phyloP scores from a whole-genome alignment of 176 grass and related monocot genomes.

The Stipa capillata region DNA sequence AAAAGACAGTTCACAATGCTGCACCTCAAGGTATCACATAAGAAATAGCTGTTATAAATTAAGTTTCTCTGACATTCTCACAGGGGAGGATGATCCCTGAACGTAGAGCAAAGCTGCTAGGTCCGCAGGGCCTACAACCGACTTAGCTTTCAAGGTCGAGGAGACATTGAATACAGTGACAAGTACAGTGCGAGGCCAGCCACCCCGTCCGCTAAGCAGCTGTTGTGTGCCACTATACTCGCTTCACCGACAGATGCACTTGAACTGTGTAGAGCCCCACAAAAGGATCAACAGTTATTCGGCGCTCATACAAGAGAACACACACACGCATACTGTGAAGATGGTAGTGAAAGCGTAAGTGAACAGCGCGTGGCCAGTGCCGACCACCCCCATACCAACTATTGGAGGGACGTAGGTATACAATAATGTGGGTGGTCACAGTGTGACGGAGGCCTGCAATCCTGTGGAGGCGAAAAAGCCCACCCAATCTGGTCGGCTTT shows the following conservation, averaged over 20 bases:
- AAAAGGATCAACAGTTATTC: conserved; percentile 81
- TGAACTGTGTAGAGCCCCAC: conserved; percentile 38
- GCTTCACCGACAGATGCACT: conserved; percentile 74
- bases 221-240: conserved; percentile 69
- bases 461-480: conserved; percentile 46
- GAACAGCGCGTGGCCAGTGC: too few species aligned
- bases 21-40: too few species aligned
- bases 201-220: conserved; percentile 47
- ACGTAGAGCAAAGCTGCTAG: conserved; percentile 34
- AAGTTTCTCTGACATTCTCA: conserved; percentile 18
- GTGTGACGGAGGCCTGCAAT: too few species aligned
- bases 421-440: too few species aligned
- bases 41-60: not conserved
- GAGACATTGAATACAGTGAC: conserved; percentile 50
- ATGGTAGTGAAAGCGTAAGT: conserved; percentile 53
- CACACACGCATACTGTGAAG: conserved; percentile 49
- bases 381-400: too few species aligned
- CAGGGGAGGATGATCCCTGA: conserved; percentile 45
- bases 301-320: conserved; percentile 79
- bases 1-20: too few species aligned
- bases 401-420: conserved; percentile 53
- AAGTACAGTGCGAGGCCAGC: conserved; percentile 40
- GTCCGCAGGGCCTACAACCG: conserved; percentile 24
- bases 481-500: conserved; percentile 51
- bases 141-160: too few species aligned